Conservation (phyloP, 768 basidiomycete genomes). For the Trichaptum fuscoviolaceum region DNA sequence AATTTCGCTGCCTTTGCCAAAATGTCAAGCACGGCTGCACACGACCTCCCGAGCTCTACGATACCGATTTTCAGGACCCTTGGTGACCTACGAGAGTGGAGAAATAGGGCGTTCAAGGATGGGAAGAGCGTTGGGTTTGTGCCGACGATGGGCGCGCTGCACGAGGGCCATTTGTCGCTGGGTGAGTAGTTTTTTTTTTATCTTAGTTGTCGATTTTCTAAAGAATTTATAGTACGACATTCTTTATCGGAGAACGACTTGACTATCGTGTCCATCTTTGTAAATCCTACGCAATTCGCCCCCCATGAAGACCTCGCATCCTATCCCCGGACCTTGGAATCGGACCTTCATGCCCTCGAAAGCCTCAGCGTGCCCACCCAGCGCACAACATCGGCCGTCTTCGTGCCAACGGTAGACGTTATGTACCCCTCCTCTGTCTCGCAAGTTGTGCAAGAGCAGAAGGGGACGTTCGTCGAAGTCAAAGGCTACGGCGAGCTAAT, state of each 20-base stretch:
- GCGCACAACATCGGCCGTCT: slow-evolving; percentile 64
- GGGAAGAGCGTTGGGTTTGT: slow-evolving; percentile 82
- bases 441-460: slow-evolving; percentile 68
- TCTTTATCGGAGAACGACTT: slow-evolving; percentile 76
- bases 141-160: slow-evolving; percentile 97
- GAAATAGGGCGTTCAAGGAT: slow-evolving; percentile 51
- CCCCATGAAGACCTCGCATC: slow-evolving; percentile 89
- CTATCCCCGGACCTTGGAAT: slow-evolving; percentile 83
- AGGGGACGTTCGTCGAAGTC: slow-evolving; percentile 88
- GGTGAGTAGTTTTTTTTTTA: slow-evolving; percentile 42
- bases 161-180: slow-evolving; percentile 87
- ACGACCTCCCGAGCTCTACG: slow-evolving; percentile 23
- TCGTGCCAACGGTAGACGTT: slow-evolving; percentile 70
- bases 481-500: slow-evolving; percentile 89
- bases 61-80: slow-evolving; percentile 57
- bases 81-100: slow-evolving; percentile 65
- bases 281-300: slow-evolving; percentile 97
- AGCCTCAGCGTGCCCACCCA: slow-evolving; percentile 28
- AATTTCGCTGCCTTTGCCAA: background rate
- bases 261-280: slow-evolving; percentile 93
- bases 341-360: slow-evolving; percentile 62
- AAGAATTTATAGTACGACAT: slow-evolving; percentile 50
- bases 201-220: slow-evolving; percentile 1
- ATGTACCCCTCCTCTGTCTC: slow-evolving; percentile 94
- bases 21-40: background rate